Percentiles rank a stretch among this genome's conserved stretches.
Evolutionary conservation across 306 rosid genomes (phyloP).

Genomic region (Glycyrrhiza uralensis): DNA sequence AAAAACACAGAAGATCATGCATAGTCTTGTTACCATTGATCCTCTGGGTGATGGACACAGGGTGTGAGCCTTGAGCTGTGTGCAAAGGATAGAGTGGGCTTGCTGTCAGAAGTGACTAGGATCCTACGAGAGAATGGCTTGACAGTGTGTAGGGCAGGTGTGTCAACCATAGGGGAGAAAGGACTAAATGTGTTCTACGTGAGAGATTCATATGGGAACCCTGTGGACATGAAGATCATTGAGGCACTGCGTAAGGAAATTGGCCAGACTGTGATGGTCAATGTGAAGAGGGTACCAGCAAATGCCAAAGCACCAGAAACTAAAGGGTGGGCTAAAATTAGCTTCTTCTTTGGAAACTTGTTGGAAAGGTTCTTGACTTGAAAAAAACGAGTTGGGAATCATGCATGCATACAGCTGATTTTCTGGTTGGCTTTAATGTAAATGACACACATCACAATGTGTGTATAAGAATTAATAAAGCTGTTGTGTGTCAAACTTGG

Average conservation of each 20-base stretch:
- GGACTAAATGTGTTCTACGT: conserved; percentile 79
- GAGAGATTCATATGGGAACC: conserved; percentile 71
- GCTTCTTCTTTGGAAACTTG: conserved; percentile 86
- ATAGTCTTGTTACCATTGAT: conserved; percentile 24
- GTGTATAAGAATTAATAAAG: conserved; percentile 42
- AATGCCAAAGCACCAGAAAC: conserved; percentile 55
- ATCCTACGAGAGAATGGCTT: conserved; percentile 69
- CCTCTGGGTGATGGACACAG: conserved; percentile 39
- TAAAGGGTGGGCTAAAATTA: conserved; percentile 68
- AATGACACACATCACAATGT: conserved; percentile 26
- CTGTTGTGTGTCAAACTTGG: conserved; percentile 33
- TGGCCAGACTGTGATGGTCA: conserved; percentile 62
- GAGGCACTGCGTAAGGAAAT: conserved; percentile 71
- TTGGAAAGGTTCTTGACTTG: conserved; percentile 67
- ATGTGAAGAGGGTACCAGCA: conserved; percentile 65
- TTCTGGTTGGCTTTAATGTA: conserved; percentile 8
- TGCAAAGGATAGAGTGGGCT: conserved; percentile 70
- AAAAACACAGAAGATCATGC: not conserved
- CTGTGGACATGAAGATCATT: conserved; percentile 55
- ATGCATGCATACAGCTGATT: conserved; percentile 10
- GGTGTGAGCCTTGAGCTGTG: conserved; percentile 71
- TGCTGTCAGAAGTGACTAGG: conserved; percentile 75
- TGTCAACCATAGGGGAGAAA: conserved; percentile 71
- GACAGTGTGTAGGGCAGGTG: conserved; percentile 62
- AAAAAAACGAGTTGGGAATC: not conserved